Evolutionary conservation across 208 protist genomes (phyloP), one percentile per base, ranked within the genome.

Genomic region (Leishmania lainsoni): DNA sequence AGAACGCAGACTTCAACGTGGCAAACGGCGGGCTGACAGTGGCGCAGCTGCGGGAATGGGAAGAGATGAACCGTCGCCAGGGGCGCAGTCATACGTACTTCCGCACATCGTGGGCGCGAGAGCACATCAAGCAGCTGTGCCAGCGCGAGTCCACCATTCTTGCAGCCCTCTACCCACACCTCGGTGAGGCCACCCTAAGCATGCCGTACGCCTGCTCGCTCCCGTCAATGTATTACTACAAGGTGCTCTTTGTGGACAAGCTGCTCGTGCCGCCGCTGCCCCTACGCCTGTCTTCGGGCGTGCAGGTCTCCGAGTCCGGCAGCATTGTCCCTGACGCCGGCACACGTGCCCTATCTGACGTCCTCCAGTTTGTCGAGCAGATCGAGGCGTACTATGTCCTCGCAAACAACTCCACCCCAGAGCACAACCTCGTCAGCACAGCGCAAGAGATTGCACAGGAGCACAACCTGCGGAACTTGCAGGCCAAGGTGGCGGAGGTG

Each of bases 71-170:
- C 80, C 76, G 76, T 32, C 83, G 85, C 4, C 94, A 95, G 79
- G 70, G 85, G 51, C 89, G 94, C 80, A 94, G 72, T 48, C 88
- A 90, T 75, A 94, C 87, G 22, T 97, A 96, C 86, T 93, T 95
- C 75, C 83, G 66, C 52, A 88, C 90, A 42, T 81, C 85, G 76
- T 79, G 88, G 72, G 89, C 90, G 10, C 90, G 88, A 29, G 91
- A 95, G 72, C 92, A 96, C 82, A 88, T 98, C 75, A 95, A 96
- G 88, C 81, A 92, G 72, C 91, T 98, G 49, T 98, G 90, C 83
- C 83, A 89, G 86, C 80, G 86, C 63, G 93, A 96, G 81, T 73
- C 83, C 42, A 72, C 75, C 17, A 80, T 98, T n/a, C 86, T 98
- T 8, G 85, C 74, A n/a, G 58, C 87, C 54, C 81, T 98, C 74